These are phyloP conservation scores for Kazachstania sp. DNA, from an alignment of 1,139 yeast species.

Conservation along the genomic window DNA sequence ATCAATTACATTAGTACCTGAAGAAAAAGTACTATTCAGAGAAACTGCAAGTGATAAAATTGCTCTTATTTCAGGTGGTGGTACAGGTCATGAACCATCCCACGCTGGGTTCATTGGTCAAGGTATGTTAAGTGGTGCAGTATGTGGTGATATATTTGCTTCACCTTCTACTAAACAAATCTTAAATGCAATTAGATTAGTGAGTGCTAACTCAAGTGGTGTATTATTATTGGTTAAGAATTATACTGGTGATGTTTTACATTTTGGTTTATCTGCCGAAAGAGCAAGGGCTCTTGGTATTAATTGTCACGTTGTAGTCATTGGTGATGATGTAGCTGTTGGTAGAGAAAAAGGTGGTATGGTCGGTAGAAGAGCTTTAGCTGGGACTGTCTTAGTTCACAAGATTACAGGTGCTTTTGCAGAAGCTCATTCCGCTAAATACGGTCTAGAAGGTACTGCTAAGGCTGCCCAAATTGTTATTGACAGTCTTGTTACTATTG, in stretches of 20 bases:
- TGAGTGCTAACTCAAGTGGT: slow-evolving; percentile 46
- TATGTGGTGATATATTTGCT: slow-evolving; percentile 81
- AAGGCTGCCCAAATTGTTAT: slow-evolving; percentile 54
- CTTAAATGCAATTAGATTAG: slow-evolving; percentile 48
- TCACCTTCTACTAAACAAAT: slow-evolving; percentile 89
- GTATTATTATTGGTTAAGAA: slow-evolving; percentile 74
- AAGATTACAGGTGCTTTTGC: slow-evolving; percentile 76
- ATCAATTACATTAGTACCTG: slow-evolving; percentile 48
- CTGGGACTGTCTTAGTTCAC: slow-evolving; percentile 83
- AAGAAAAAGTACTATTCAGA: slow-evolving; percentile 59
- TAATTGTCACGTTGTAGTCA: slow-evolving; percentile 61
- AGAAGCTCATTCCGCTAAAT: slow-evolving; percentile 36
- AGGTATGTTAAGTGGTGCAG: slow-evolving; percentile 78
- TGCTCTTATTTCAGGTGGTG: slow-evolving; percentile 81
- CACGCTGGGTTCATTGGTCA: slow-evolving; percentile 88
- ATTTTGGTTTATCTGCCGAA: slow-evolving; percentile 86
- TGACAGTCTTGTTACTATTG: slow-evolving; percentile 69
- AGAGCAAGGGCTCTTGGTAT: slow-evolving; percentile 72
- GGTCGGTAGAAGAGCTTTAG: slow-evolving; percentile 90
- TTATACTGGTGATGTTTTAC: slow-evolving; percentile 89
- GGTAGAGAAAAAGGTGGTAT: slow-evolving; percentile 78
- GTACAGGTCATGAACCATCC: slow-evolving; percentile 92
- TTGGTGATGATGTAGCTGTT: slow-evolving; percentile 89
- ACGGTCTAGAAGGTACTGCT: slow-evolving; percentile 44
- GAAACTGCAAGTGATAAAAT: slow-evolving; percentile 41